Evolutionary conservation across 768 basidiomycete genomes (phyloP).

Genomic region (Trametes coccinea): DNA sequence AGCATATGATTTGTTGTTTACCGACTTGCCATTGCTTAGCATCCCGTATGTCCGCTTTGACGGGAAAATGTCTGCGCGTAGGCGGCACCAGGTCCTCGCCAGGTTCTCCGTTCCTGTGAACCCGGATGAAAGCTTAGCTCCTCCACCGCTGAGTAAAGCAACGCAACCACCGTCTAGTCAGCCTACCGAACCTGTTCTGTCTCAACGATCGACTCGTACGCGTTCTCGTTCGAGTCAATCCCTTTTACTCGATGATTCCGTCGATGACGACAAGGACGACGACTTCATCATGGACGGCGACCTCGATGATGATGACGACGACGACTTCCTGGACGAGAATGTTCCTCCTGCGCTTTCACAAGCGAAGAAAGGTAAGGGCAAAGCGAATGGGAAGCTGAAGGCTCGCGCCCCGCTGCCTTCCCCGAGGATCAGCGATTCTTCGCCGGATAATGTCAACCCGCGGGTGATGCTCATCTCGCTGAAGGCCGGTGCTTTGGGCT

Average conservation of each 20-base stretch:
- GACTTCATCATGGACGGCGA: constrained; percentile 27
- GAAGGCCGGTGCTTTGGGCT: constrained; percentile 79
- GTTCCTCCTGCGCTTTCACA: constrained; percentile 20
- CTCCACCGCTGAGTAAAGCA: constrained; percentile 10
- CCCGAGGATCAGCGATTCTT: background rate
- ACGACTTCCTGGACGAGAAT: constrained; percentile 41
- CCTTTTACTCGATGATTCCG: background rate
- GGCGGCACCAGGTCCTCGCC: constrained; percentile 75
- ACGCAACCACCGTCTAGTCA: constrained; percentile 8
- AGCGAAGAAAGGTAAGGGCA: constrained; percentile 22
- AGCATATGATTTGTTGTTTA: background rate
- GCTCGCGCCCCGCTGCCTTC: background rate
- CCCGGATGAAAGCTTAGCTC: constrained; percentile 25
- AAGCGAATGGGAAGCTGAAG: constrained; percentile 33
- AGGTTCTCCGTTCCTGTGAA: constrained; percentile 71
- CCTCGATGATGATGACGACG: constrained; percentile 31
- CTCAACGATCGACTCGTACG: constrained; percentile 9
- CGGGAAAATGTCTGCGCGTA: constrained; percentile 80
- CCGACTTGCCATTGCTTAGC: constrained; percentile 36
- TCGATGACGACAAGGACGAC: constrained; percentile 23
- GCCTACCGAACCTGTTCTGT: background rate
- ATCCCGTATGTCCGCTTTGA: constrained; percentile 83
- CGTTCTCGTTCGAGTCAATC: constrained; percentile 1
- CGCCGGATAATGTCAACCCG: constrained; percentile 51
- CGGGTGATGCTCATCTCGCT: constrained; percentile 85